These are phyloP conservation scores for Papilionanthe hybrid DNA, from an alignment of 116 monocot species.

Conservation along the genomic window DNA sequence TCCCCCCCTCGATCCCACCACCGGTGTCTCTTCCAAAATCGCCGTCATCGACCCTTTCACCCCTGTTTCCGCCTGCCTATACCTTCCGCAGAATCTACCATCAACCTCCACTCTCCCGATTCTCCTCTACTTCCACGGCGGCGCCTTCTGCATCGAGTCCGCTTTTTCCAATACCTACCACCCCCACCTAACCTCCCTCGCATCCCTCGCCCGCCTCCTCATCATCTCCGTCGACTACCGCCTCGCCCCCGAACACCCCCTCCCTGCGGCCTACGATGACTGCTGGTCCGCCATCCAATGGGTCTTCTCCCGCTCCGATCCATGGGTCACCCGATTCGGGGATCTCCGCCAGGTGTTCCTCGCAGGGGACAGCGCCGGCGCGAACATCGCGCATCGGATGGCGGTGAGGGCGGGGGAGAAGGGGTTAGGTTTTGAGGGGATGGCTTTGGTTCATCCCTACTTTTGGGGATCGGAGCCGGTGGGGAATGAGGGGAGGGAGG, in stretches of 20 bases:
- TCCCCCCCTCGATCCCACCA: conserved; percentile 4
- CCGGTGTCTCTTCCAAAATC: conserved; percentile 10
- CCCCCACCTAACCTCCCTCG: conserved; percentile 30
- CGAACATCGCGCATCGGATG: conserved; percentile 37
- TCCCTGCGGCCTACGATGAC: conserved; percentile 44
- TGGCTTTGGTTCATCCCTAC: conserved; percentile 6
- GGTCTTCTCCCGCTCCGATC: not conserved
- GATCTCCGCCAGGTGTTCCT: conserved; percentile 24
- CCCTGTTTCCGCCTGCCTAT: conserved; percentile 20
- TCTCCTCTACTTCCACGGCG: conserved; percentile 55
- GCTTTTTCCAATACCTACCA: conserved; percentile 37
- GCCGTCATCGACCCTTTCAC: conserved; percentile 14
- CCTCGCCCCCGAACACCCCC: conserved; percentile 54
- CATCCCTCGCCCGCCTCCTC: conserved; percentile 17
- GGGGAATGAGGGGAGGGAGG: not conserved
- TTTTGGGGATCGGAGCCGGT: conserved; percentile 1
- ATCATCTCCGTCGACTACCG: conserved; percentile 74
- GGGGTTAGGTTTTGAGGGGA: conserved; percentile 1
- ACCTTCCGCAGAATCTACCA: conserved; percentile 10
- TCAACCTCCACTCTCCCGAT: conserved; percentile 24
- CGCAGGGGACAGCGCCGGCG: conserved; percentile 42
- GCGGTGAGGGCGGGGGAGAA: conserved; percentile 17
- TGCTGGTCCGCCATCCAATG: conserved; percentile 18
- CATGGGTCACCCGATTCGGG: conserved; percentile 2
- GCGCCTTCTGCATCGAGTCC: conserved; percentile 33